These are phyloP conservation scores for Xylaria sp. DNA, from an alignment of 2,329 filamentous ascomycete species.

Conservation along the genomic window DNA sequence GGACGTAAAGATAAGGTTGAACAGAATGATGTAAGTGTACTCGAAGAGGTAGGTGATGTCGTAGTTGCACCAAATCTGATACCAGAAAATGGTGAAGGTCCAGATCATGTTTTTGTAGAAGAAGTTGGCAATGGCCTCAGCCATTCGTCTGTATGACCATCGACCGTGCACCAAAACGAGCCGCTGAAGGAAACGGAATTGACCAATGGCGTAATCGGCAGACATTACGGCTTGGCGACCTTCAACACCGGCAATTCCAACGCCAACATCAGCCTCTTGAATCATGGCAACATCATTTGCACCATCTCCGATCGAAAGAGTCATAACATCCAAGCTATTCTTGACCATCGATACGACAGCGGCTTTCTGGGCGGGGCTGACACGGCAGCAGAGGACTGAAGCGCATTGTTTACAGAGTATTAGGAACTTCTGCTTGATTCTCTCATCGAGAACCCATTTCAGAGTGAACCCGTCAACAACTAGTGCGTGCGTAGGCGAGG, in stretches of 20 bases:
- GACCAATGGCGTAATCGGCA: constrained; percentile 93
- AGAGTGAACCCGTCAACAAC: constrained; percentile 96
- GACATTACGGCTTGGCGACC: constrained; percentile 95
- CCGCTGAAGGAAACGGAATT: constrained; percentile 88
- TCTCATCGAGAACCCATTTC: constrained; percentile 84
- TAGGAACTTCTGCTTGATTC: constrained; percentile 89
- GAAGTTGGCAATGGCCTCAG: constrained; percentile 96
- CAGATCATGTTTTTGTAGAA: constrained; percentile 99
- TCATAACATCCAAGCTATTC: constrained; percentile 94
- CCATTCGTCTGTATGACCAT: constrained; percentile 95
- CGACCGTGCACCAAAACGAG: constrained; percentile 90
- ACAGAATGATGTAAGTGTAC: constrained; percentile 96
- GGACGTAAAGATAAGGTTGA: constrained; percentile 97
- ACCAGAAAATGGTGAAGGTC: constrained; percentile 98
- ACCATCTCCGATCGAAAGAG: constrained; percentile 90
- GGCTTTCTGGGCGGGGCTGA: constrained; percentile 96
- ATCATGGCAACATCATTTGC: constrained; percentile 99
- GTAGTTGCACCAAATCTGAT: constrained; percentile 93
- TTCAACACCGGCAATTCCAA: constrained; percentile 93
- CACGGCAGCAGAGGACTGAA: constrained; percentile 95
- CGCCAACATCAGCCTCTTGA: constrained; percentile 95
- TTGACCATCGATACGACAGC: constrained; percentile 98
- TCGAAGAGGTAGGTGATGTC: constrained; percentile 98
- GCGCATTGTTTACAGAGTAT: constrained; percentile 97
- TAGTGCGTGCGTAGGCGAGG: constrained; percentile 87